These are phyloP conservation scores for Diutina neorugosa DNA, from an alignment of 1,139 yeast genomes.

Conservation along the genomic window DNA sequence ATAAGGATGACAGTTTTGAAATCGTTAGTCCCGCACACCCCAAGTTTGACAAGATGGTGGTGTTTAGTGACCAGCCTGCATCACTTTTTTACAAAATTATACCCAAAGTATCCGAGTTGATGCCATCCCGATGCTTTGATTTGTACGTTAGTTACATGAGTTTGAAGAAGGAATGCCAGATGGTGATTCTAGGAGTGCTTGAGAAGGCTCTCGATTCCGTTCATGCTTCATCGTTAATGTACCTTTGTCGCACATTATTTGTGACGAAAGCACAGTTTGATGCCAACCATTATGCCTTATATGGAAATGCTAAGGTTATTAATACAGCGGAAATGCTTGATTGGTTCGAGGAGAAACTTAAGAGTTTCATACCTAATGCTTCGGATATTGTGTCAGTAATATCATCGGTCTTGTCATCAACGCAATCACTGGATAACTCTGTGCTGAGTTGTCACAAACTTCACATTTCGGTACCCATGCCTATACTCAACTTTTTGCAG, in stretches of 20 bases:
- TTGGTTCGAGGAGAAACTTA: conserved; percentile 8
- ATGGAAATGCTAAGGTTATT: conserved; percentile 14
- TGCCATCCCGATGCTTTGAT: conserved; percentile 24
- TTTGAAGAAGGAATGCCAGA: conserved; percentile 30
- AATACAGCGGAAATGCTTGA: conserved; percentile 12
- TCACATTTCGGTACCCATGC: conserved; percentile 39
- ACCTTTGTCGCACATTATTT: conserved; percentile 15
- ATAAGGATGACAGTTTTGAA: not conserved
- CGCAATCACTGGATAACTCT: not conserved
- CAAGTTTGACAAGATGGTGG: conserved; percentile 15
- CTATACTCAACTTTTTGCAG: conserved; percentile 39
- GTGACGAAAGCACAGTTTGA: conserved; percentile 20
- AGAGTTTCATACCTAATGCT: not conserved
- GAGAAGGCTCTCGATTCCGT: conserved; percentile 7
- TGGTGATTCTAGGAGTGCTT: conserved; percentile 8
- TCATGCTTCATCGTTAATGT: conserved; percentile 13
- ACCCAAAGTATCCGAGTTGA: conserved; percentile 13
- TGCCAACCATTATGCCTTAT: conserved; percentile 25
- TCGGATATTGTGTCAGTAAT: not conserved
- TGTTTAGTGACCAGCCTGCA: conserved; percentile 62
- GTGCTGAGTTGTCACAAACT: conserved; percentile 8
- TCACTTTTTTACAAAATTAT: conserved; percentile 44
- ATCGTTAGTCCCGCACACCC: not conserved
- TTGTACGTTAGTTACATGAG: conserved; percentile 34
- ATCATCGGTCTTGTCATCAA: not conserved